Base-by-base conservation (phyloP, 495 filamentous ascomycete species). In the Penicillium coprophilum region DNA sequence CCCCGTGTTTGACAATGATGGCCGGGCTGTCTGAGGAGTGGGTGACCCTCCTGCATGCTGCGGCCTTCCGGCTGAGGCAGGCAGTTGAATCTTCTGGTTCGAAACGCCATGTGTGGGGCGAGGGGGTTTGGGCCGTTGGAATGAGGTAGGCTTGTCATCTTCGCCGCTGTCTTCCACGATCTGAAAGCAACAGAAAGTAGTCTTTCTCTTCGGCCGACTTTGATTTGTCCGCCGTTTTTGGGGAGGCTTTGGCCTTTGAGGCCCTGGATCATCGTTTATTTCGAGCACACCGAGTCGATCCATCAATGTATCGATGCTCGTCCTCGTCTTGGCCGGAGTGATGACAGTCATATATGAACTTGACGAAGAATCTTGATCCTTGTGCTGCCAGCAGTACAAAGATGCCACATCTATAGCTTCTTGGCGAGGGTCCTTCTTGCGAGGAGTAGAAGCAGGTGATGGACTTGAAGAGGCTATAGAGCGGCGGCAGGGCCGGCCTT, bases 341-440 rank as follows among this genome's bases (percentile, higher is more conserved):
- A 64, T 66, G 17, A 48, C 46, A 20, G 52, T 56, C 46, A 53
- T 50, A 32, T 17, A 51, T 50, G 57, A 47, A 24, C 23, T 17
- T 0, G 54, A 52, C 2, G 60, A 60, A 6, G 63, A 71, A 20
- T 90, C 90, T 69, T 98, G 94, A 56, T 95, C 90, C 61, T 90
- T 90, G 71, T 98, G 94, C 65, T 95, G 89, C 87, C 90, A 95
- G 79, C 94, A 98, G 68, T 90, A 98, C 52, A 82, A 84, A 28
- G 80, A 80, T 10, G 80, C 71, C 20, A 74, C 71, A 28, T 75
- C 76, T 54, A 61, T 23, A 62, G 50, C 43, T 15, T 74, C 66
- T 46, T 77, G 62, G 45, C 71, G 65, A 48, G 74, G 56, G 38
- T 66, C 71, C 61, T 76, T 68, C 63, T 73, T 70, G 55, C 64